phyloP scores from a whole-genome alignment of 73 alveolate species.

The Paramecium pentaurelia region DNA sequence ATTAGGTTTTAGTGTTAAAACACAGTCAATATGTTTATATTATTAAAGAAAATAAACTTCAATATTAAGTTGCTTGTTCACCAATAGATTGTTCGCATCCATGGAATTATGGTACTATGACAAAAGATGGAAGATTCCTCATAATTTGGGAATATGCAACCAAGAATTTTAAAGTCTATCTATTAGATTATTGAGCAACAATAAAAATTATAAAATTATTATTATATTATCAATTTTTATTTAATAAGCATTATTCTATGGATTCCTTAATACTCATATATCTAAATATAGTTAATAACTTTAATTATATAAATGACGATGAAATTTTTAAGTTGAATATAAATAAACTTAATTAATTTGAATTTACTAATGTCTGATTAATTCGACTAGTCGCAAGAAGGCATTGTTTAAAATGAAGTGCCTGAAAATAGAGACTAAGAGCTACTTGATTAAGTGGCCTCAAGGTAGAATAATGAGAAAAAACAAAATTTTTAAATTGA shows the following conservation, averaged over 20 bases:
- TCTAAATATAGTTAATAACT: background rate
- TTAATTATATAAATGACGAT: background rate
- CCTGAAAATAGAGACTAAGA: background rate
- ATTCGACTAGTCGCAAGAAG: background rate
- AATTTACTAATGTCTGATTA: background rate
- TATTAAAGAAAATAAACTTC: background rate
- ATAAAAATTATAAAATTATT: background rate
- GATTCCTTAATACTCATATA: background rate
- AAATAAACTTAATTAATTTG: background rate
- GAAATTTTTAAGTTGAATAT: background rate
- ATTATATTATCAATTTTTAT: too few relatives aligned
- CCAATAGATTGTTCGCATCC: background rate
- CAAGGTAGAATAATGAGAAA: background rate
- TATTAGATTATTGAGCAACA: background rate
- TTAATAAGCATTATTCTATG: background rate
- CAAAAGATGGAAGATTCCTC: background rate
- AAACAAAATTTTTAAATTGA: background rate
- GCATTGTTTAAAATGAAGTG: background rate
- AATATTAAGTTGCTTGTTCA: background rate
- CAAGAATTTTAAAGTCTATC: background rate
- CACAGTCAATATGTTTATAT: background rate
- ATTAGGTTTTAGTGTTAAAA: background rate
- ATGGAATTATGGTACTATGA: background rate
- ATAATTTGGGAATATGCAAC: background rate
- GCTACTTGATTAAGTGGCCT: background rate